Conservation (phyloP, 2,329 filamentous ascomycete species). For the Aspergillus novoparasiticus region DNA sequence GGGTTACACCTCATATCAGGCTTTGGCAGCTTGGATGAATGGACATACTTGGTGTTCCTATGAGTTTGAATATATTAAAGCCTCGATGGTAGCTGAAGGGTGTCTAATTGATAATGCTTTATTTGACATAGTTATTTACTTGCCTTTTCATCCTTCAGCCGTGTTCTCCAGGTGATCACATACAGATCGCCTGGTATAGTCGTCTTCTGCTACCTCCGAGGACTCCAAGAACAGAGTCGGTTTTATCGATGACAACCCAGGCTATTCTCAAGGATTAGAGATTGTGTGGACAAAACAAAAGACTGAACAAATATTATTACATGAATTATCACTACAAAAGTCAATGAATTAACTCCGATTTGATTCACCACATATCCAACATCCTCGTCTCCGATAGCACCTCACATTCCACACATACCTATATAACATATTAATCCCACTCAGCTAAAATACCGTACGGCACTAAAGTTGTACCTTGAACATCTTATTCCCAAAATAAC, state of each 20-base stretch:
- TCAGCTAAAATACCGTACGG: no score
- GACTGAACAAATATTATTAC: not conserved
- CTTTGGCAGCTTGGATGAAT: not conserved
- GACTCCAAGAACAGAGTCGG: no score
- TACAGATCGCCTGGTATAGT: no score
- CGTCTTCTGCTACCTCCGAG: no score
- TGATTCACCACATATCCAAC: not conserved
- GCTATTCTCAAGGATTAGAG: not conserved
- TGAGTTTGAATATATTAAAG: not conserved
- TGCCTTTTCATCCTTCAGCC: not conserved
- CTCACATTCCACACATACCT: not conserved
- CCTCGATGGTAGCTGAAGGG: not conserved
- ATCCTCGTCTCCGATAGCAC: not conserved
- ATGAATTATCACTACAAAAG: not conserved
- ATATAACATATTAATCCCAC: no score
- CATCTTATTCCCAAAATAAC: no score
- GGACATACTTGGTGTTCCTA: not conserved
- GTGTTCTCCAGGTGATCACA: no score
- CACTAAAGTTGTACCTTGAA: no score
- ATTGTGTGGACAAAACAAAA: not conserved
- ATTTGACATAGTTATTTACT: not conserved
- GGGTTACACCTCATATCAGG: not conserved
- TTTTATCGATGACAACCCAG: not conserved
- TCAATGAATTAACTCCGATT: not conserved
- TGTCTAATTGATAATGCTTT: not conserved